Evolutionary conservation across 495 filamentous ascomycete genomes (phyloP), one percentile per base, ranked within the genome.

Genomic region (Corynascus novoguineensis): DNA sequence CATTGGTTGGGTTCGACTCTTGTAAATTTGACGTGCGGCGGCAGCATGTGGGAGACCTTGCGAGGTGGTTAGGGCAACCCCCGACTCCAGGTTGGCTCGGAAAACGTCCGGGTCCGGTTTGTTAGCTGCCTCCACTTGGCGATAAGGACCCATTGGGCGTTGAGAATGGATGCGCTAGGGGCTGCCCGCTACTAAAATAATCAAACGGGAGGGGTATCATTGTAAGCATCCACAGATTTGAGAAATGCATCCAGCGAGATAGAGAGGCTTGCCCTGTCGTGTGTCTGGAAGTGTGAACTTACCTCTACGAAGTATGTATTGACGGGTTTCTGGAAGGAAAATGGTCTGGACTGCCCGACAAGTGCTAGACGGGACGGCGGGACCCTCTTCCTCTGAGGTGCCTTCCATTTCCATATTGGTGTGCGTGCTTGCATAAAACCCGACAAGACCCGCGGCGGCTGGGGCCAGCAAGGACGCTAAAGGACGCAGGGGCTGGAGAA

Each of bases 401-500:
- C 29, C 29, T 31, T 31, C 29, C 29, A 31, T 41, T 29, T 1
- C 45, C 45, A 48, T 5, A 32, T 48, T 48, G n/a, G 50, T 29
- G 35, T 52, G 35, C 50, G 19, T 52, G 50, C 50, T 40, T 29
- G 28, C 37, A 50, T 3, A 47, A 10, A 15, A 25, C 22, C 41
- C 41, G 8, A 25, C 24, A 55, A 44, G 5, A 29, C 10, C 49
- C 34, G 14, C 14, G 50, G 24, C 53, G 11, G 28, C 53, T 37
- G 37, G 51, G 27, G 31, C 24, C 38, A 57, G 48, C 24, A 19
- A 24, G 35, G 45, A 29, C 21, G 41, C 48, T 59, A 60, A n/a
- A 53, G 57, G 44, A 64, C 55, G 59, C 62, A 67, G 64, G 64
- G 64, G 64, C 60, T 44, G 22, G 11, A 56, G 53, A 46, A 52